A percentile compares a stretch with the other conserved stretches of the same genome.
phyloP scores from a whole-genome alignment of 225 moss, liverwort and hornwort species.

The Physcomitrium patens region DNA sequence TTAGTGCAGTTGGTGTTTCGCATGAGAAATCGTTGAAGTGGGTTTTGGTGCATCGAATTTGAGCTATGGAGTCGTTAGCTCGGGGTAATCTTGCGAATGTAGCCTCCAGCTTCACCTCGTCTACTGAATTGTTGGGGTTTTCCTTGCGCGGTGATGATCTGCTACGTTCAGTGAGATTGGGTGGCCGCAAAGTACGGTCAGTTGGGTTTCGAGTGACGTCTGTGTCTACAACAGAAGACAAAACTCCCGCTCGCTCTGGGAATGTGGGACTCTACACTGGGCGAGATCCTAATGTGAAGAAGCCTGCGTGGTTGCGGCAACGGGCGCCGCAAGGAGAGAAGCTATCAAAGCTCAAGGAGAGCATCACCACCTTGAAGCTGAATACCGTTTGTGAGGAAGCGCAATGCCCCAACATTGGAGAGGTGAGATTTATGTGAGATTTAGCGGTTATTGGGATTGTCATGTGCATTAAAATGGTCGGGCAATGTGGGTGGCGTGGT shows the following conservation, averaged over 20 bases:
- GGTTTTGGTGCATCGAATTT: not conserved
- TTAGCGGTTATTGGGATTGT: not conserved
- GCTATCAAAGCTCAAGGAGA: slow-evolving; percentile 84
- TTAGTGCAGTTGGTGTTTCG: not conserved
- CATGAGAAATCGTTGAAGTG: not conserved
- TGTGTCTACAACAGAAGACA: slow-evolving; percentile 23
- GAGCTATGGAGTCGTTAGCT: slow-evolving; percentile 38
- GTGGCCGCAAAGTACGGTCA: not conserved
- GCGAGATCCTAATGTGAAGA: slow-evolving; percentile 80
- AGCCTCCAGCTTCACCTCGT: slow-evolving; percentile 23
- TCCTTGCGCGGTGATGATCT: not conserved
- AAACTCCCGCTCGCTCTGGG: slow-evolving; percentile 25
- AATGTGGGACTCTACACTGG: slow-evolving; percentile 76
- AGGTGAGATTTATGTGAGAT: slow-evolving; percentile 44
- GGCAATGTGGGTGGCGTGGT: not conserved
- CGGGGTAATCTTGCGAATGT: not conserved
- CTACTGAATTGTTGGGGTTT: not conserved
- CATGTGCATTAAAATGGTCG: no score
- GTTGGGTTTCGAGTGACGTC: slow-evolving; percentile 23
- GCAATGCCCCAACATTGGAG: slow-evolving; percentile 94
- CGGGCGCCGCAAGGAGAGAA: slow-evolving; percentile 93
- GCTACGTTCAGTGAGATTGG: slow-evolving; percentile 9
- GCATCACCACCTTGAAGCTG: slow-evolving; percentile 74
- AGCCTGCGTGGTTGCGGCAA: slow-evolving; percentile 92
- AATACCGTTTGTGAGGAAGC: slow-evolving; percentile 98